A percentile compares a stretch with the other conserved stretches of the same genome.
Conservation (phyloP, 1,139 yeast genomes). For the Diutina mesorugosa region DNA sequence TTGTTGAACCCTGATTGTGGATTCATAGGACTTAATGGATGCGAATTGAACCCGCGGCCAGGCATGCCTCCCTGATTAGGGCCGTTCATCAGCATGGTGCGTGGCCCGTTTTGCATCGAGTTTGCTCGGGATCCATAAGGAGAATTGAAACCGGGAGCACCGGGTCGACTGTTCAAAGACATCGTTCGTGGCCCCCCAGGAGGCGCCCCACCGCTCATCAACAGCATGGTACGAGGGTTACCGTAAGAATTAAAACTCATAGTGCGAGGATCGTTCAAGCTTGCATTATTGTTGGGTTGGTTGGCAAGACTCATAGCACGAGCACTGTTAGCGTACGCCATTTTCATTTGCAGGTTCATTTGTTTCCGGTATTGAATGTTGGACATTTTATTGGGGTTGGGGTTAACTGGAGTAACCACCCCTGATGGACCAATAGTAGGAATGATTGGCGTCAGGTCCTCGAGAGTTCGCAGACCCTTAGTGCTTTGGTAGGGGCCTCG, state of each 20-base stretch:
- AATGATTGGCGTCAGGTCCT: constrained; percentile 59
- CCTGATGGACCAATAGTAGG: constrained; percentile 38
- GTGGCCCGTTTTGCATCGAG: constrained; percentile 1
- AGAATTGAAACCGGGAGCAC: background rate
- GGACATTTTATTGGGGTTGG: constrained; percentile 14
- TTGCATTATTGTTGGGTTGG: constrained; percentile 20
- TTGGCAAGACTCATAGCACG: constrained; percentile 28
- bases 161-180: constrained; percentile 8
- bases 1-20: background rate
- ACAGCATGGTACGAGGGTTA: background rate
- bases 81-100: constrained; percentile 1
- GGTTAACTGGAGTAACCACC: background rate
- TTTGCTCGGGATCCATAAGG: background rate
- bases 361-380: constrained; percentile 57
- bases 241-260: constrained; percentile 32
- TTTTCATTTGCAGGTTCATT: constrained; percentile 55
- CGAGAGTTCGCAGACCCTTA: constrained; percentile 11
- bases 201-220: constrained; percentile 7
- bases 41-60: background rate
- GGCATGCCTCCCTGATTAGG: background rate
- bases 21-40: background rate
- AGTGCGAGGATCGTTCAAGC: constrained; percentile 31
- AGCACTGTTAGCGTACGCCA: constrained; percentile 35
- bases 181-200: constrained; percentile 9
- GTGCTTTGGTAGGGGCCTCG: constrained; percentile 46